Conservation (phyloP, 2,329 filamentous ascomycete genomes). For the Microsporum audouinii region DNA sequence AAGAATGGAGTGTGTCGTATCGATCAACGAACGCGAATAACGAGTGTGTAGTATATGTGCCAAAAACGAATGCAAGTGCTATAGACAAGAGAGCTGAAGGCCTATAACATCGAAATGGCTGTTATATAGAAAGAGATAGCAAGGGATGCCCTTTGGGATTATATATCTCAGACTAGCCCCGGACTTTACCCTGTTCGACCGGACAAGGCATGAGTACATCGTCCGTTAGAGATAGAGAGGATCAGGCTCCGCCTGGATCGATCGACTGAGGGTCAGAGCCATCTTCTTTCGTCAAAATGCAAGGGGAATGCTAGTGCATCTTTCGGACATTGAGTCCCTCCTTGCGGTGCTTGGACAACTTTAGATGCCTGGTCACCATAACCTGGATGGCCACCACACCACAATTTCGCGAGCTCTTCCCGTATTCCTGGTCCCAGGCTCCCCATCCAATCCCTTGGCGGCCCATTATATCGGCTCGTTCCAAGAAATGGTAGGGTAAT, state of each 20-base stretch:
- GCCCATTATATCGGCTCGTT: neutral
- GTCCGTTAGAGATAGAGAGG: constrained; percentile 7
- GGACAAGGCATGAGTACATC: neutral
- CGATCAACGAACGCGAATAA: neutral
- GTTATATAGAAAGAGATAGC: neutral
- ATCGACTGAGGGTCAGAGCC: neutral
- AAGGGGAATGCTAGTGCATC: neutral
- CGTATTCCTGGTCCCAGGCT: neutral
- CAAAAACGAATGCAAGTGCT: neutral
- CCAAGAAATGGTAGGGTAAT: neutral
- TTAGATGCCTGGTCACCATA: neutral
- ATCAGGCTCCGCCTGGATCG: neutral
- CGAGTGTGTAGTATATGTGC: neutral
- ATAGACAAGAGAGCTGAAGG: neutral
- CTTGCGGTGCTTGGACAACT: neutral
- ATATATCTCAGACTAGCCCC: neutral
- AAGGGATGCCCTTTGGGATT: neutral
- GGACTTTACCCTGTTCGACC: neutral
- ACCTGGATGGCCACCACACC: neutral
- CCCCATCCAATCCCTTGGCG: neutral
- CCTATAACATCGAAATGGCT: neutral
- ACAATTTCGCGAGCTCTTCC: neutral
- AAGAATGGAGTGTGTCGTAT: constrained; percentile 1
- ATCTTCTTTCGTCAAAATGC: neutral
- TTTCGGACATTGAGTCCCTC: neutral